These are phyloP conservation scores for Salvia hispanica DNA, from an alignment of 257 asterid species.

Conservation along the genomic window DNA sequence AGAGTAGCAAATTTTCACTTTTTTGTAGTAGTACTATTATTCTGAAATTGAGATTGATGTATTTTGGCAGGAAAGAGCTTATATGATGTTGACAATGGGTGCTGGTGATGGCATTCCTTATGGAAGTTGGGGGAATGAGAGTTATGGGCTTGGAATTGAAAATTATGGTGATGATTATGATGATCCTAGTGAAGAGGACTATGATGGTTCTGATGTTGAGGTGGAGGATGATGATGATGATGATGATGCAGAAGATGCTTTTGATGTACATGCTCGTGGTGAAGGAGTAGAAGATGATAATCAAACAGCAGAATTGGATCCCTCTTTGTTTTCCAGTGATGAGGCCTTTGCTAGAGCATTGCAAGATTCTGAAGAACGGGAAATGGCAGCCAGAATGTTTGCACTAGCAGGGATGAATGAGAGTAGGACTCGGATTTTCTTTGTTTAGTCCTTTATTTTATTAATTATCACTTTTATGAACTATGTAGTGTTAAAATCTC, in stretches of 20 bases:
- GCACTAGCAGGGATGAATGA: slow-evolving; percentile 78
- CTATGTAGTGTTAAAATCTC: slow-evolving; percentile 24
- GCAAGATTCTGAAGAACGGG: slow-evolving; percentile 95
- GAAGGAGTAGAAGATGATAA: slow-evolving; percentile 53
- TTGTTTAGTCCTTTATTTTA: slow-evolving; percentile 11
- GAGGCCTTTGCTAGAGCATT: slow-evolving; percentile 98
- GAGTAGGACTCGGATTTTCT: slow-evolving; percentile 40
- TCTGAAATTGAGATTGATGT: not conserved
- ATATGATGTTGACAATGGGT: slow-evolving; percentile 85
- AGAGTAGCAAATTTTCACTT: not conserved
- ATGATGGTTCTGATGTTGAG: slow-evolving; percentile 52
- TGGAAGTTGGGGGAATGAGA: slow-evolving; percentile 79
- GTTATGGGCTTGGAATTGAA: slow-evolving; percentile 54
- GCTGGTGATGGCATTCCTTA: slow-evolving; percentile 57
- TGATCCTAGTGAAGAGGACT: slow-evolving; percentile 75
- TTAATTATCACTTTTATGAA: slow-evolving; percentile 1
- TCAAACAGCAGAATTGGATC: slow-evolving; percentile 66
- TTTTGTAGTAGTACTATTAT: not conserved
- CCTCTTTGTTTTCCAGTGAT: slow-evolving; percentile 80
- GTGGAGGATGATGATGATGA: slow-evolving; percentile 41
- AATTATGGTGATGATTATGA: slow-evolving; percentile 50
- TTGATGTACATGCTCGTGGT: slow-evolving; percentile 64
- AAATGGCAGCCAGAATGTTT: slow-evolving; percentile 85
- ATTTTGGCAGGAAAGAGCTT: slow-evolving; percentile 78
- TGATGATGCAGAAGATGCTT: slow-evolving; percentile 67